Base-by-base conservation (phyloP, 2,329 filamentous ascomycete genomes). In the Trichoderma sp. region DNA sequence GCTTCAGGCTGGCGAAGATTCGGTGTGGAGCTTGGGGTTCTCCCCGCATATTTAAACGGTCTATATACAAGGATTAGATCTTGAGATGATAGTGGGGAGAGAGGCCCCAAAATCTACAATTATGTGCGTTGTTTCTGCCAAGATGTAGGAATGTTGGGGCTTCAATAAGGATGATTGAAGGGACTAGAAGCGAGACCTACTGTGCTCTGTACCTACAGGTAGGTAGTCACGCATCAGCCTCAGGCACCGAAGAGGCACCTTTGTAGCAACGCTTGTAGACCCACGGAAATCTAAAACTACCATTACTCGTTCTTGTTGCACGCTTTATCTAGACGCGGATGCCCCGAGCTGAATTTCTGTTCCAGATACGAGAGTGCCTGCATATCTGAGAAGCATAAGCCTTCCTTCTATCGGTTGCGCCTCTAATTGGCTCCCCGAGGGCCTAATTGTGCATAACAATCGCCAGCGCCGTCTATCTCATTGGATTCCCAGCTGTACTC, bases 11-110 rank as follows among this genome's bases (percentile, higher is more conserved):
- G 37, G 28, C 46, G 43, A 46, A n/a, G n/a, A 28, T 8, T n/a
- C 24, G 21, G 39, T 30, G 34, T 59, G 55, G 55, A 39, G 56
- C n/a, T 39, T 26, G 34, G 26, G 26, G 10, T 34, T 37, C 21
- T n/a, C 60, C 60, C 60, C 60, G 60, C 60, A 64, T 52, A 5
- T n/a, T 21, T n/a, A 24, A 34, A 43, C 16, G 18, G n/a, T 59
- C 56, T 37, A 34, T 1, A 34, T 34, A 18, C 30, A 32, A 30
- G 60, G 60, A 64, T 39, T 49, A 30, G 54, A 28, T n/a, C 52
- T 49, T 49, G 46, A n/a, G 21, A 21, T 24, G 46, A 5, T 49
- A 49, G 46, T 49, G 46, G 21, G n/a, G 46, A 49, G 46, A 21
- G 46, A 21, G 10, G 43, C 43, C 10, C 8, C 46, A 5, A 24